A percentile compares a stretch with the other conserved stretches of the same genome.
Evolutionary conservation across 148 eudicot genomes (phyloP).

Genomic region (Vaccinium macrocarpon): DNA sequence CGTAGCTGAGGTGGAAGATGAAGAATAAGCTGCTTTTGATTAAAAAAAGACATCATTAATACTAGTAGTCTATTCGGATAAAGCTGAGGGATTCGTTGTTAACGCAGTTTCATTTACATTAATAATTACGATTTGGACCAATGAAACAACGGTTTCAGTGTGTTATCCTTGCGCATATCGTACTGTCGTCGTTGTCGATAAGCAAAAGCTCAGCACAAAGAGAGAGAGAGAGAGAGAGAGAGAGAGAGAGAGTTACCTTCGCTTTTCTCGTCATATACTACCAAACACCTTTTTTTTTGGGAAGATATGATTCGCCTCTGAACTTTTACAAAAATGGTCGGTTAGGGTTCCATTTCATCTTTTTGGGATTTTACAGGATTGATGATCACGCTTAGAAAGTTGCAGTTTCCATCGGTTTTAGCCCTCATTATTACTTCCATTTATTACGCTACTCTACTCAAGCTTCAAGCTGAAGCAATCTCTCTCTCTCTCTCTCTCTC

Average conservation of each 20-base stretch:
- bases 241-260: neutral
- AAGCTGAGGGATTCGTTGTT: neutral
- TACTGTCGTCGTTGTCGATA: neutral
- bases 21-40: neutral
- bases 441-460: neutral
- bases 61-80: neutral
- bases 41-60: neutral
- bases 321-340: constrained; percentile 3
- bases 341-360: constrained; percentile 8
- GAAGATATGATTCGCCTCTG: constrained; percentile 16
- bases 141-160: constrained; percentile 3
- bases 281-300: neutral
- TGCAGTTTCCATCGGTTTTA: neutral
- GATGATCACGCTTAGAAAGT: constrained; percentile 26
- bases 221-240: constrained; percentile 11
- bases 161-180: neutral
- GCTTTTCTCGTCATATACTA: neutral
- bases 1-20: constrained; percentile 2
- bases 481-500: constrained; percentile 7
- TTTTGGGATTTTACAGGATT: constrained; percentile 13
- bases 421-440: neutral
- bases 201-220: neutral
- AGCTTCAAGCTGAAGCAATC: constrained; percentile 18
- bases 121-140: neutral
- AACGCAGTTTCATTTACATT: neutral